Percentiles rank a stretch among this genome's conserved stretches.
These are phyloP conservation scores for Podaxis sp. DNA, from an alignment of 768 basidiomycete species.

Conservation along the genomic window DNA sequence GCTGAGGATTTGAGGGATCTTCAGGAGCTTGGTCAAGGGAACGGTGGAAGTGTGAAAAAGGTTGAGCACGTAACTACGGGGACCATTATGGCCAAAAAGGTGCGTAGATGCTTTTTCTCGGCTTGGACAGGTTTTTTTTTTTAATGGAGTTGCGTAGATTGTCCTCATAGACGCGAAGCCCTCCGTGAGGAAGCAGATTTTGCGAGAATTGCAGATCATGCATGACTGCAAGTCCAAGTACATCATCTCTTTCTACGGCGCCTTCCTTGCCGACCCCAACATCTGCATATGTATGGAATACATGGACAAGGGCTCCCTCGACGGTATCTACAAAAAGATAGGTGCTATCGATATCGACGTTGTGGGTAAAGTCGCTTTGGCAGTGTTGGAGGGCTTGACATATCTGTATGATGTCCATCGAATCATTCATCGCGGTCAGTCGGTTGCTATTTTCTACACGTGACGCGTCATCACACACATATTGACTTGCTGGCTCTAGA, in stretches of 20 bases:
- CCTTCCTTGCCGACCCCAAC: conserved; percentile 94
- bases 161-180: conserved; percentile 97
- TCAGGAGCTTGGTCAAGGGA: conserved; percentile 90
- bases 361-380: conserved; percentile 90
- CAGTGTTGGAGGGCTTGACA: conserved; percentile 91
- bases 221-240: conserved; percentile 91
- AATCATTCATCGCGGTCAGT: conserved; percentile 95
- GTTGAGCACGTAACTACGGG: conserved; percentile 90
- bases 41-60: conserved; percentile 96
- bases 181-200: conserved; percentile 92
- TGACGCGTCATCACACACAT: conserved; percentile 4
- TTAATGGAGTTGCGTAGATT: conserved; percentile 46
- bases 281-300: conserved; percentile 99
- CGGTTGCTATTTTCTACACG: neutral
- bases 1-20: conserved; percentile 90
- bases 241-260: conserved; percentile 97
- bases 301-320: conserved; percentile 91
- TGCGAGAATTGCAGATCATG: conserved; percentile 98
- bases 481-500: conserved; percentile 49
- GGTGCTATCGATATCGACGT: conserved; percentile 92
- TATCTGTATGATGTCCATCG: conserved; percentile 97
- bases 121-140: neutral
- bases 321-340: conserved; percentile 94
- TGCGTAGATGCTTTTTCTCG: conserved; percentile 27
- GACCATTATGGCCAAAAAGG: conserved; percentile 98